These are phyloP conservation scores for Teunomyces tritomae DNA, from an alignment of 805 yeast species.

Conservation along the genomic window DNA sequence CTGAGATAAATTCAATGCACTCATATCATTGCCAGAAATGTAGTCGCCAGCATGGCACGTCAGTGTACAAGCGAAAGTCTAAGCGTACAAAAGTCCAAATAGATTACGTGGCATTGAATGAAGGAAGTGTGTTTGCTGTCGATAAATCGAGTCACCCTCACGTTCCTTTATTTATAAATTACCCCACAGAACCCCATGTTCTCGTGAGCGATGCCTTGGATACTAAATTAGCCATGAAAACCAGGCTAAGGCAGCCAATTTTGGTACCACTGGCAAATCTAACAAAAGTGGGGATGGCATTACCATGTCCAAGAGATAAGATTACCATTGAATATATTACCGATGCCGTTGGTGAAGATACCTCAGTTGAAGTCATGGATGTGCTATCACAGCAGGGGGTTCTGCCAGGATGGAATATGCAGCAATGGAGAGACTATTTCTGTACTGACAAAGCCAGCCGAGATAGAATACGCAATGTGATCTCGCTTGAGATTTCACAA, in stretches of 20 bases:
- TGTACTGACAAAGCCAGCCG: conserved; percentile 41
- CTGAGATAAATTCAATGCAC: conserved; percentile 38
- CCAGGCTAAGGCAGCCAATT: conserved; percentile 44
- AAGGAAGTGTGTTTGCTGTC: conserved; percentile 58
- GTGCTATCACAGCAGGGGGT: conserved; percentile 73
- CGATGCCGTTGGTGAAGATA: conserved; percentile 58
- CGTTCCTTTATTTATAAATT: conserved; percentile 30
- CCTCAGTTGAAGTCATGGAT: conserved; percentile 81
- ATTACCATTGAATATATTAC: conserved; percentile 58
- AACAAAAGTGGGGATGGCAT: conserved; percentile 42
- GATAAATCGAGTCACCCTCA: conserved; percentile 54
- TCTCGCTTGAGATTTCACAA: conserved; percentile 73
- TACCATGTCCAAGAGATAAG: conserved; percentile 43
- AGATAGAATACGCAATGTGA: conserved; percentile 73
- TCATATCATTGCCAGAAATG: conserved; percentile 59
- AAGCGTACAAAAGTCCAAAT: conserved; percentile 53
- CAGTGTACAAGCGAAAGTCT: conserved; percentile 50
- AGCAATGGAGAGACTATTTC: conserved; percentile 74
- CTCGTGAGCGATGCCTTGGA: conserved; percentile 36
- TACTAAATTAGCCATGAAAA: conserved; percentile 29
- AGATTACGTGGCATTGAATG: conserved; percentile 77
- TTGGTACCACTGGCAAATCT: conserved; percentile 34
- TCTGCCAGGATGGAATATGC: conserved; percentile 64
- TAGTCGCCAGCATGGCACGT: conserved; percentile 44
- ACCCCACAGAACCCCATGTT: conserved; percentile 20